A percentile compares a stretch with the other conserved stretches of the same genome.
These are phyloP conservation scores for Sphaerulina vaccinii DNA, from an alignment of 2,329 filamentous ascomycete species.

Conservation along the genomic window DNA sequence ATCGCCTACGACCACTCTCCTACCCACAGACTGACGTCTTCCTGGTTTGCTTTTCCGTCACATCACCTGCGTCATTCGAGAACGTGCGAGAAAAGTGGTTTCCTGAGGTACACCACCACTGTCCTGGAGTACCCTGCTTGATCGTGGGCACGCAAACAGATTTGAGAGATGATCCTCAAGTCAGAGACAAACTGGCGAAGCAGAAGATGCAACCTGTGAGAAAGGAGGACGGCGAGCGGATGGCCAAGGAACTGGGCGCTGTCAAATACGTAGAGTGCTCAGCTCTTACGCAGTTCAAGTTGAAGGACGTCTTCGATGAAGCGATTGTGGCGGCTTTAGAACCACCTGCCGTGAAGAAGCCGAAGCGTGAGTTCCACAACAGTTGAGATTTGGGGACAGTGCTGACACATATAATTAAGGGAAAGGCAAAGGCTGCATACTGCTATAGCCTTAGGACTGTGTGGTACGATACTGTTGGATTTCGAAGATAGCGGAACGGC, in stretches of 20 bases:
- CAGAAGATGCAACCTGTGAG: constrained; percentile 94
- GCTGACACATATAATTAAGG: constrained; percentile 20
- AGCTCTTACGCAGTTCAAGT: constrained; percentile 93
- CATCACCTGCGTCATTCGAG: constrained; percentile 94
- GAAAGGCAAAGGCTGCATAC: constrained; percentile 37
- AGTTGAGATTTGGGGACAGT: neutral
- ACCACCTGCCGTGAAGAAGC: constrained; percentile 77
- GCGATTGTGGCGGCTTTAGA: constrained; percentile 95
- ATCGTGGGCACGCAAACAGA: constrained; percentile 98
- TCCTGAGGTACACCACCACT: constrained; percentile 97
- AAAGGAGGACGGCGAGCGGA: constrained; percentile 89
- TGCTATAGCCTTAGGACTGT: constrained; percentile 29
- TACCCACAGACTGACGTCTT: constrained; percentile 99
- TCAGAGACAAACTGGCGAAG: constrained; percentile 87
- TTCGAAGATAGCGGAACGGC: constrained; percentile 3
- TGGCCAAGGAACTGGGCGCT: constrained; percentile 95
- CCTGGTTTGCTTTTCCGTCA: constrained; percentile 97
- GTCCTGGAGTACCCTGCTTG: constrained; percentile 92
- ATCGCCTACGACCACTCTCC: constrained; percentile 90
- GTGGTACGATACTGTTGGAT: constrained; percentile 1
- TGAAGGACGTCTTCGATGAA: constrained; percentile 99
- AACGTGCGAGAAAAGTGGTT: constrained; percentile 99
- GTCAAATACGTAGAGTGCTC: constrained; percentile 99
- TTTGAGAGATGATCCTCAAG: constrained; percentile 82
- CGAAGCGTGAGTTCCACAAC: constrained; percentile 31